A percentile compares a stretch with the other conserved stretches of the same genome.
Evolutionary conservation across 805 yeast species (phyloP).

Genomic region (Tetrapisispora fleetii): DNA sequence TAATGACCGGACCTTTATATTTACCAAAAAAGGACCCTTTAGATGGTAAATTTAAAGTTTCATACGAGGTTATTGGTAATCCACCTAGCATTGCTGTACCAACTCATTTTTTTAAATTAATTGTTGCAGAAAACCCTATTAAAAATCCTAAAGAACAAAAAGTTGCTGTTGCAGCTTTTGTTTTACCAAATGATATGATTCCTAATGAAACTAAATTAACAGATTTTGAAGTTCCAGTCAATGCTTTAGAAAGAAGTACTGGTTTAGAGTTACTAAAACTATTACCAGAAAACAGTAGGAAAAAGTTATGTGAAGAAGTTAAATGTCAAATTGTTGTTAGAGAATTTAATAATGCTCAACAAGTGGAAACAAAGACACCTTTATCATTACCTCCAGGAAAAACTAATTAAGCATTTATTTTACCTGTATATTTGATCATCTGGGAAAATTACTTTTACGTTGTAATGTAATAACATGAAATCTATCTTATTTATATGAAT

Average conservation of each 20-base stretch:
- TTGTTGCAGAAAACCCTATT: slow-evolving; percentile 66
- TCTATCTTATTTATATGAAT: slow-evolving; percentile 7
- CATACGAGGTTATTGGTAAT: slow-evolving; percentile 88
- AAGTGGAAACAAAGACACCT: slow-evolving; percentile 4
- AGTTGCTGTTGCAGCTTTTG: slow-evolving; percentile 83
- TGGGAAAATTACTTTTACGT: neutral
- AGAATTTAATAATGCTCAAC: slow-evolving; percentile 48
- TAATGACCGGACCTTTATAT: slow-evolving; percentile 90
- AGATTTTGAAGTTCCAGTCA: slow-evolving; percentile 77
- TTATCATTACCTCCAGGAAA: slow-evolving; percentile 18
- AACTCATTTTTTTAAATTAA: slow-evolving; percentile 86
- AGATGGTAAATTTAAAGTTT: slow-evolving; percentile 79
- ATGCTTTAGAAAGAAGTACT: slow-evolving; percentile 76
- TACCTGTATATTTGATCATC: neutral
- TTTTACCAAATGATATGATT: slow-evolving; percentile 79
- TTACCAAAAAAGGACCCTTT: slow-evolving; percentile 61
- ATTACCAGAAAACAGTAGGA: slow-evolving; percentile 47
- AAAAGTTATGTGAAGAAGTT: slow-evolving; percentile 69
- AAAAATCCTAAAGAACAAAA: slow-evolving; percentile 26
- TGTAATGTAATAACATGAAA: neutral
- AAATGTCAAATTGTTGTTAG: slow-evolving; percentile 72
- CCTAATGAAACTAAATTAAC: slow-evolving; percentile 61
- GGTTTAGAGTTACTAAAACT: slow-evolving; percentile 75
- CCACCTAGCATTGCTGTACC: slow-evolving; percentile 97
- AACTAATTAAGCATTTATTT: neutral